Evolutionary conservation across 2,329 filamentous ascomycete species (phyloP), one percentile per base, ranked within the genome.

Genomic region (Aureobasidium subglaciale): DNA sequence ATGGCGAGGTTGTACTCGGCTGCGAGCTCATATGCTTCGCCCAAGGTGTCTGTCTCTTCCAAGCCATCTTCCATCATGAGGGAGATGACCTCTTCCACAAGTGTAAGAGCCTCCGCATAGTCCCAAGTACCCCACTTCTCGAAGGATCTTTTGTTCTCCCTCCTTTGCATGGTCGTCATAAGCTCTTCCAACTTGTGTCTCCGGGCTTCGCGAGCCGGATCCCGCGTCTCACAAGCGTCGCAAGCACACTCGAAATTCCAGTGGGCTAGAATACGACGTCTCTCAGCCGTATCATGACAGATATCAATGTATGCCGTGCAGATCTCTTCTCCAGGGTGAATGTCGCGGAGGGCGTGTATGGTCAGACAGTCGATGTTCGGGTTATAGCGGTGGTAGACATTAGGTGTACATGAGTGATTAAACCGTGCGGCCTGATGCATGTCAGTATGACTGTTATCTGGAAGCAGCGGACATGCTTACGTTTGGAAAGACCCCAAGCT

Each of bases 191-290:
- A 32, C 22, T 40, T 48, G 38, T 32, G 34, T 27, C 61, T 55
- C 5, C 59, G 56, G 15, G 9, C 5, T 10, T 59, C 57, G 18
- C 24, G 32, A 15, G 11, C 11, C 4, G 53, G 56, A 13, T 62
- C 60, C 2, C 48, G 18, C 22, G 64, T 60, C 8, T 42, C 29
- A 59, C 67, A 69, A 6, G 62, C 60, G 6, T 27, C 22, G 35
- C 67, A 69, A 1, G 56, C 38, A 57, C 67, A 68, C 18, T 50
- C 61, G 60, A 69, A 68, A 22, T 60, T 63, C 56, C 66, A 67
- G 40, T 60, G 57, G n/a, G 62, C 59, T 11, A 63, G 55, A 1
- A 56, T 25, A 10, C 58, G 54, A n/a, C 59, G 42, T 27, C 52
- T 53, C 27, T 42, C 45, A 16, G 41, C 58, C 56, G 42, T 57